Evolutionary conservation across 1,284 basidiomycete species (phyloP), one percentile per base, ranked within the genome.

Genomic region (Caloboletus firmus): DNA sequence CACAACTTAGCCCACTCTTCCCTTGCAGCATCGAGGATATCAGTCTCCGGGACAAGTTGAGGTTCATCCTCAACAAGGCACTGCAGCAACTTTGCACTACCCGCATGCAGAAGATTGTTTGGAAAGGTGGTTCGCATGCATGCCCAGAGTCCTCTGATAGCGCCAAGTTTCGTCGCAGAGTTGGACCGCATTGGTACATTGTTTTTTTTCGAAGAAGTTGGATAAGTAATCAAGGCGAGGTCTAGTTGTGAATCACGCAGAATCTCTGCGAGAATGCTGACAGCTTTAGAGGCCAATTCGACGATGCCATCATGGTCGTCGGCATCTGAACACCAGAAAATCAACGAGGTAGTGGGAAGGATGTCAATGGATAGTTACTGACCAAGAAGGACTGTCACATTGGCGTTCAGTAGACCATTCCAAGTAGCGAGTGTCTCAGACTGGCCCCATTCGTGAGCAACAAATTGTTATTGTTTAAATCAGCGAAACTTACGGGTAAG

Each of bases 1-100:
- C 81, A 85, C 0, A 90, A 64, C n/a, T 64, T 68, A 1, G 81
- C 77, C 87, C 87, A 90, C 40, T 79, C 73, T 15, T 65, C 67
- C 49, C 79, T 70, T 4, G 80, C 76, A 36, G 72, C 65, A 32
- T 77, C 73, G 1, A 63, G 55, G 11, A 58, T 39, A n/a, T 77
- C 74, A 11, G 73, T 67, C 47, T 80, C 77, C 49, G 76, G 72
- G 17, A 79, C 74, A 15, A 85, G 72, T 32, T 75, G 71, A 13
- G 71, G 65, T 52, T 83, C 80, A 31, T 76, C 73, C 51, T 76
- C 68, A 60, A 81, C 69, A 17, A 90, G 72, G 58, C 72, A 76
- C 7, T 60, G 66, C 9, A 85, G 66, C 7, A 90, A 59, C 24
- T 66, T 67, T 52, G 76, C 73, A 2, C 75, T 80, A 3, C 79